Percentiles rank a stretch among this genome's conserved stretches.
These are phyloP conservation scores for Phaffia rhodozyma DNA, from an alignment of 1,284 basidiomycete genomes.

Conservation along the genomic window DNA sequence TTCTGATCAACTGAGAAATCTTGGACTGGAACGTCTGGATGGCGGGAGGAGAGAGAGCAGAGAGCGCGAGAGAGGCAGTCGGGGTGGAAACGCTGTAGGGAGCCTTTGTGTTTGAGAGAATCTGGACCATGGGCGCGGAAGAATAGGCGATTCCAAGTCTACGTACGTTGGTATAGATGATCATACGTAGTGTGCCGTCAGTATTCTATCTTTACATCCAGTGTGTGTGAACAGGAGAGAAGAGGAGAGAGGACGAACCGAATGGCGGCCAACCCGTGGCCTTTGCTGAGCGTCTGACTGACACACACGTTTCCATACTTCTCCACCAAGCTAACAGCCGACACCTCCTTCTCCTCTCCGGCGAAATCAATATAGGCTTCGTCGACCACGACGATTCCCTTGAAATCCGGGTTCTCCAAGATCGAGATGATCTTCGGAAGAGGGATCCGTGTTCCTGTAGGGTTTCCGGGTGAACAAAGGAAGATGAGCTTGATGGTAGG, in stretches of 20 bases:
- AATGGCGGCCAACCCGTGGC: conserved; percentile 90
- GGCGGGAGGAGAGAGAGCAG: conserved; percentile 59
- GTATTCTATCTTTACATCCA: no score
- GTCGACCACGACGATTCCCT: conserved; percentile 85
- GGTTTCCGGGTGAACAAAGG: conserved; percentile 95
- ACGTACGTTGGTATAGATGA: not conserved
- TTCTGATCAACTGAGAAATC: conserved; percentile 47
- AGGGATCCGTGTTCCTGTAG: conserved; percentile 79
- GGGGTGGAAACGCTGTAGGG: conserved; percentile 95
- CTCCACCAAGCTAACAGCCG: conserved; percentile 55
- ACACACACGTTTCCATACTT: conserved; percentile 85
- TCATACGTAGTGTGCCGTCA: no score
- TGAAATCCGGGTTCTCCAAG: conserved; percentile 68
- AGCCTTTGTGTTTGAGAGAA: conserved; percentile 91
- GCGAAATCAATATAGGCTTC: conserved; percentile 98
- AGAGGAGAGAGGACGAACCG: conserved; percentile 43
- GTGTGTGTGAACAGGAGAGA: no score
- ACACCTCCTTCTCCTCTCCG: conserved; percentile 31
- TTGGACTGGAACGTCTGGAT: conserved; percentile 56
- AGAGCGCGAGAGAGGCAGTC: conserved; percentile 68
- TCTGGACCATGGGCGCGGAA: conserved; percentile 76
- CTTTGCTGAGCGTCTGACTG: conserved; percentile 90
- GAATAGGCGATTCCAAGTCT: conserved; percentile 84
- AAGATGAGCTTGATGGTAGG: conserved; percentile 80
- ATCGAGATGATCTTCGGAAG: conserved; percentile 57